These are phyloP conservation scores for Polytrichum commune DNA, from an alignment of 225 moss, liverwort and hornwort species.

Conservation along the genomic window DNA sequence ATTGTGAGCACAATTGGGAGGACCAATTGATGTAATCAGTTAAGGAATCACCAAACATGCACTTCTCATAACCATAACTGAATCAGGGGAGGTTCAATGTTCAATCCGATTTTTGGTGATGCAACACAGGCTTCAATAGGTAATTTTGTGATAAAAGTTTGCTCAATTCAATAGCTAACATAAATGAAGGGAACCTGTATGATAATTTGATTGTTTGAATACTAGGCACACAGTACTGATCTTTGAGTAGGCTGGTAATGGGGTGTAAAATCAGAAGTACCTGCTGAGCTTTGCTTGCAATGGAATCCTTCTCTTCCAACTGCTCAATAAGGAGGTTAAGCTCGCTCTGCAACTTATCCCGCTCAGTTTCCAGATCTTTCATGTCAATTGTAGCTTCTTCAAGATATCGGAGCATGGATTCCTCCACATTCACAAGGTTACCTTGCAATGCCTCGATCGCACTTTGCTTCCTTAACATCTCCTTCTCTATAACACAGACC, in stretches of 20 bases:
- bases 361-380: conserved; percentile 45
- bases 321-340: conserved; percentile 64
- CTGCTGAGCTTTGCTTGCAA: conserved; percentile 49
- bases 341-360: conserved; percentile 65
- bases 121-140: too few species aligned
- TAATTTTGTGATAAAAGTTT: background rate
- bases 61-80: too few species aligned
- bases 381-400: conserved; percentile 22
- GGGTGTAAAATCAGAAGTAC: background rate
- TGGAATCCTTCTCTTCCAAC: conserved; percentile 56
- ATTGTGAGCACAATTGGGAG: too few species aligned
- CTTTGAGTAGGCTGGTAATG: background rate
- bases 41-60: too few species aligned
- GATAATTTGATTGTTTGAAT: background rate
- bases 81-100: too few species aligned
- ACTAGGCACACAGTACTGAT: background rate
- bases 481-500: conserved; percentile 25
- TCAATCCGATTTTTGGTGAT: too few species aligned
- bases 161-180: background rate
- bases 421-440: conserved; percentile 23
- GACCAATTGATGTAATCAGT: too few species aligned
- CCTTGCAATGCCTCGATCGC: conserved; percentile 24
- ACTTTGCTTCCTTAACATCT: conserved; percentile 25
- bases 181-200: background rate
- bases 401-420: conserved; percentile 15